phyloP scores from a whole-genome alignment of 768 basidiomycete species.

The Hortiboletus flavorubellus region DNA sequence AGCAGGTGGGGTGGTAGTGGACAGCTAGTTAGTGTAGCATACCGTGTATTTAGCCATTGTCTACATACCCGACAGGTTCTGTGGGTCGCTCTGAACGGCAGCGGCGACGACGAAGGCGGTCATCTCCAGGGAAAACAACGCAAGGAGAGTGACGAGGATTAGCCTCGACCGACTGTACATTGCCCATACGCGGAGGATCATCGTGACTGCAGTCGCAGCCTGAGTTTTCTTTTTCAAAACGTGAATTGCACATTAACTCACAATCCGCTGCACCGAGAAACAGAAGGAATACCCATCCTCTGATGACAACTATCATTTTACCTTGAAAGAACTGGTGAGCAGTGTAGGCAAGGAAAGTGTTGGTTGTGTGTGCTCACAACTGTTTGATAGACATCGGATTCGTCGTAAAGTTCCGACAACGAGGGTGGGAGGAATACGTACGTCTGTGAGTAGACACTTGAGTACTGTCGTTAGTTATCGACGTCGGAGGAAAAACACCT shows the following conservation, averaged over 20 bases:
- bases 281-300: neutral
- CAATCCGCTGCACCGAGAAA: constrained; percentile 2
- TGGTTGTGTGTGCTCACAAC: too few relatives aligned
- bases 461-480: too few relatives aligned
- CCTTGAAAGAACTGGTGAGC: neutral
- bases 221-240: neutral
- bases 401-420: too few relatives aligned
- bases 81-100: neutral
- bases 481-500: too few relatives aligned
- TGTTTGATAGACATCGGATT: too few relatives aligned
- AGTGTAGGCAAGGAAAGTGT: too few relatives aligned
- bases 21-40: neutral
- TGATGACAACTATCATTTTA: neutral
- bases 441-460: too few relatives aligned
- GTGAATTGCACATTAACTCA: neutral
- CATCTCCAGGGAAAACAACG: neutral
- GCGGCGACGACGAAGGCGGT: neutral
- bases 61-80: neutral
- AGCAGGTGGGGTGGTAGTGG: neutral
- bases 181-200: neutral
- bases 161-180: neutral
- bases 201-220: neutral
- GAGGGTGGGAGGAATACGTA: too few relatives aligned
- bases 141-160: neutral
- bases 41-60: too few relatives aligned